Evolutionary conservation across 2,329 filamentous ascomycete genomes (phyloP).

Genomic region (Sporothrix phasma): DNA sequence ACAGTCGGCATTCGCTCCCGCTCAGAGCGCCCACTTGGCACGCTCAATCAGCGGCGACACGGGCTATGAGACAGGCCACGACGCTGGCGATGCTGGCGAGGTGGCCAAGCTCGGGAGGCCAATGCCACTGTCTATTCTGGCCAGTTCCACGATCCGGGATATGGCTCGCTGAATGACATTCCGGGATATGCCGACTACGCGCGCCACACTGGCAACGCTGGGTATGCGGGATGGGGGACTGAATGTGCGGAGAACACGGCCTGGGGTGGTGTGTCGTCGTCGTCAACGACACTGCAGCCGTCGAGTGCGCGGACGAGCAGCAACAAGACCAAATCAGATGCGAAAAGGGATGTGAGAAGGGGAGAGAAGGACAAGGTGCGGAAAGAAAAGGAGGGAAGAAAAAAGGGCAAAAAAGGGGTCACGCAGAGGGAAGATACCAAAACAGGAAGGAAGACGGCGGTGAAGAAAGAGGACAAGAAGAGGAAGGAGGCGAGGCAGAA

Average conservation of each 20-base stretch:
- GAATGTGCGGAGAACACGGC: background rate
- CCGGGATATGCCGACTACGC: background rate
- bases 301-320: background rate
- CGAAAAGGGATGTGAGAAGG: background rate
- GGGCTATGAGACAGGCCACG: constrained; percentile 11
- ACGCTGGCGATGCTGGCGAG: background rate
- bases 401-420: background rate
- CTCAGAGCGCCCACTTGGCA: background rate
- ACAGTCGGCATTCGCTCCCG: background rate
- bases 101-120: background rate
- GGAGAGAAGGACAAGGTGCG: background rate
- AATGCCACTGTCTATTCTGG: background rate
- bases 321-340: background rate
- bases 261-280: background rate
- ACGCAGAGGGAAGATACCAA: background rate
- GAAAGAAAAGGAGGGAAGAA: background rate
- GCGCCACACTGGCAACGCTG: no score
- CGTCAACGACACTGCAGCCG: background rate
- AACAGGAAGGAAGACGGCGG: background rate
- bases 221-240: background rate
- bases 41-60: constrained; percentile 11
- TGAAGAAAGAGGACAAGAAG: background rate
- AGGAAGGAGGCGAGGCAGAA: background rate
- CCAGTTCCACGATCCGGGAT: constrained; percentile 4
- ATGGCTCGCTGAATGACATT: constrained; percentile 4